Evolutionary conservation across 768 basidiomycete species (phyloP).

Genomic region (Fomitopsis serialis): DNA sequence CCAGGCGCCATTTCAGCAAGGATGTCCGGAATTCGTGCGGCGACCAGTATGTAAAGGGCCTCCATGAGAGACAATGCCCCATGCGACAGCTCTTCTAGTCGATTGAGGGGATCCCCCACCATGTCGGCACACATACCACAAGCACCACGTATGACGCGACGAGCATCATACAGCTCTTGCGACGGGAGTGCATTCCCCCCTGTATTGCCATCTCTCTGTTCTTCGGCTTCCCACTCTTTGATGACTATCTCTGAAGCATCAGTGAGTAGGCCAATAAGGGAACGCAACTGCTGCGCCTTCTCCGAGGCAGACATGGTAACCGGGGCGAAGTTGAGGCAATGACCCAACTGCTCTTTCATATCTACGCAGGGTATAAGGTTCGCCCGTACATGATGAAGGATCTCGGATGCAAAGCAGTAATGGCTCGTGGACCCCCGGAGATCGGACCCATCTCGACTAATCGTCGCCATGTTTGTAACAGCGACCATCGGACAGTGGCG

Average conservation of each 20-base stretch:
- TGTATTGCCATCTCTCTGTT: not conserved
- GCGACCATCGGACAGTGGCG: too few relatives aligned
- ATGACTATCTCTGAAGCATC: conserved; percentile 7
- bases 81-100: conserved; percentile 1
- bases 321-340: not conserved
- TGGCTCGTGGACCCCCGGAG: not conserved
- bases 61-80: not conserved
- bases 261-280: conserved; percentile 1
- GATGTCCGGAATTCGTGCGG: not conserved
- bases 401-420: not conserved
- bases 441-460: not conserved
- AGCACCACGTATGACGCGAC: conserved; percentile 2
- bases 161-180: not conserved
- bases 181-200: not conserved
- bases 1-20: not conserved
- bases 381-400: not conserved
- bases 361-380: not conserved
- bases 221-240: conserved; percentile 7
- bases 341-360: not conserved
- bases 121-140: conserved; percentile 6
- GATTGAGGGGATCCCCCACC: conserved; percentile 5
- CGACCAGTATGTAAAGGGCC: not conserved
- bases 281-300: not conserved
- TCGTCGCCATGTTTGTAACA: not conserved
- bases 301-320: not conserved